phyloP scores from a whole-genome alignment of 768 basidiomycete genomes.

The Tephrocybe sp. region DNA sequence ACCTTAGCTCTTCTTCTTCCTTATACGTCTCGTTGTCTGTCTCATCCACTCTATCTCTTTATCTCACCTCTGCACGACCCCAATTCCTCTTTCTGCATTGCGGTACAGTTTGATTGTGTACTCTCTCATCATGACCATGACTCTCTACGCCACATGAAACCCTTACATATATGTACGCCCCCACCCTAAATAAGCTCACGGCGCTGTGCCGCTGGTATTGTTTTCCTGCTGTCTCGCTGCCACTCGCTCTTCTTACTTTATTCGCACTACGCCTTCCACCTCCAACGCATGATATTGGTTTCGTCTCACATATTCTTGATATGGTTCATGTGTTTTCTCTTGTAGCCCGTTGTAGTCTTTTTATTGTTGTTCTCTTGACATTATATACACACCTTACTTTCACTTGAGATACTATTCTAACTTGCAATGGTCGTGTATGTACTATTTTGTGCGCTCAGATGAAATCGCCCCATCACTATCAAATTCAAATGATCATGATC shows the following conservation, averaged over 20 bases:
- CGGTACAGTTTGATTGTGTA: slow-evolving; percentile 13
- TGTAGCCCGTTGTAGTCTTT: slow-evolving; percentile 1
- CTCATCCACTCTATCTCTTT: slow-evolving; percentile 7
- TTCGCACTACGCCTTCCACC: slow-evolving; percentile 23
- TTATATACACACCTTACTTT: background rate
- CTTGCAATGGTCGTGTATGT: too few relatives aligned
- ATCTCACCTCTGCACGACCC: background rate
- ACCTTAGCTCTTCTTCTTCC: slow-evolving; percentile 5
- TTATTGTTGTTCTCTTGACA: background rate
- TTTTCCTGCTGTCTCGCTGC: slow-evolving; percentile 1
- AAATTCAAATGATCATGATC: too few relatives aligned
- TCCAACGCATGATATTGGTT: slow-evolving; percentile 15
- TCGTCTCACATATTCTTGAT: slow-evolving; percentile 20
- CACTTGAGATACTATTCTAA: too few relatives aligned
- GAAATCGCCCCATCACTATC: too few relatives aligned
- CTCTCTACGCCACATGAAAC: slow-evolving; percentile 2
- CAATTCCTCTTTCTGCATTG: slow-evolving; percentile 8
- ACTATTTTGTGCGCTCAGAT: background rate
- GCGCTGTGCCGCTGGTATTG: slow-evolving; percentile 7
- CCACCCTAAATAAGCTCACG: background rate
- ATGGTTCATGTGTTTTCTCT: slow-evolving; percentile 10
- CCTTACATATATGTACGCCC: slow-evolving; percentile 3
- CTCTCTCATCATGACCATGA: slow-evolving; percentile 11
- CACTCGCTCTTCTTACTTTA: slow-evolving; percentile 8
- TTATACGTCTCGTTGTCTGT: background rate